These are phyloP conservation scores for Aspergillus haitiensis DNA, from an alignment of 495 filamentous ascomycete genomes.

Conservation along the genomic window DNA sequence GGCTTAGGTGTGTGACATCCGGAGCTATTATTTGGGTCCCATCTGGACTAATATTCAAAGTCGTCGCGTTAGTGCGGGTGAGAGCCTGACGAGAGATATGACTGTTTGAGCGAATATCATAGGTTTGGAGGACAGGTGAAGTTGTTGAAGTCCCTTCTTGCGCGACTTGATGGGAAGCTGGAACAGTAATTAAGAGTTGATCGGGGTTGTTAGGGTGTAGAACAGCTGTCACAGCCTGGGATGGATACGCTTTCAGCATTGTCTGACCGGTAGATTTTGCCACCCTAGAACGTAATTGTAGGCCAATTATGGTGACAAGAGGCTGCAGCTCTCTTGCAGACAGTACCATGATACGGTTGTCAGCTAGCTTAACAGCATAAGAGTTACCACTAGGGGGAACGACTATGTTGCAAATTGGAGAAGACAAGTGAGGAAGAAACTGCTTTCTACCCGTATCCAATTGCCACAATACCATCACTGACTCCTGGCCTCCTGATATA, in stretches of 20 bases:
- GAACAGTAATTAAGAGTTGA: conserved; percentile 62
- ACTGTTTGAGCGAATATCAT: conserved; percentile 70
- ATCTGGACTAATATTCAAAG: conserved; percentile 69
- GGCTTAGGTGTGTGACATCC: conserved; percentile 66
- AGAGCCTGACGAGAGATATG: conserved; percentile 83
- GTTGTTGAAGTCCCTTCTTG: conserved; percentile 33
- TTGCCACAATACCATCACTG: conserved; percentile 93
- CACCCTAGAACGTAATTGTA: conserved; percentile 57
- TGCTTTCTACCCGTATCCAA: conserved; percentile 78
- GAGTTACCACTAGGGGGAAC: conserved; percentile 76
- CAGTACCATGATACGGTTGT: conserved; percentile 85
- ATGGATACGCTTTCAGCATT: conserved; percentile 17
- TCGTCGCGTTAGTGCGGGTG: conserved; percentile 82
- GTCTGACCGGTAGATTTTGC: conserved; percentile 23
- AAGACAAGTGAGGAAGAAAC: conserved; percentile 82
- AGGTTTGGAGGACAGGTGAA: conserved; percentile 72
- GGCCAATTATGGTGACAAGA: conserved; percentile 74
- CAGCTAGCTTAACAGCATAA: conserved; percentile 79
- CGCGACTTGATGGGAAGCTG: conserved; percentile 44
- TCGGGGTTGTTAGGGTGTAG: conserved; percentile 57
- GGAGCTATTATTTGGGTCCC: conserved; percentile 69
- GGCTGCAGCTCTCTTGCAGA: conserved; percentile 86
- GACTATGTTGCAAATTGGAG: conserved; percentile 76
- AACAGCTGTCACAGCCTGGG: conserved; percentile 31
- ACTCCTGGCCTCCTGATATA: conserved; percentile 88